Conservation (phyloP, 768 basidiomycete genomes). For the Tephrocybe sp. region DNA sequence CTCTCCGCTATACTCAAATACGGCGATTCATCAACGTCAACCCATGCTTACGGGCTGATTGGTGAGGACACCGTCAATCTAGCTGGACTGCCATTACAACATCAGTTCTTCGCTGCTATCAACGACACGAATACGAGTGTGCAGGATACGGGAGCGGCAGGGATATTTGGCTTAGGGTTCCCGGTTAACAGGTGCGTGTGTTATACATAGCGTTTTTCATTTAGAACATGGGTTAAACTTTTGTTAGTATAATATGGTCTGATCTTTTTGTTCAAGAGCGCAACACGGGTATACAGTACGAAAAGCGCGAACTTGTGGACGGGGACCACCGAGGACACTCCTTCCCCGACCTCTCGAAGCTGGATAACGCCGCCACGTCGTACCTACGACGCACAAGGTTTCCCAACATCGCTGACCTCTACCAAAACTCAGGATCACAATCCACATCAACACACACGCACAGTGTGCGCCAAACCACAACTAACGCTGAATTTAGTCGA, state of each 20-base stretch:
- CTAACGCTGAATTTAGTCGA: conserved; percentile 16
- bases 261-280: conserved; percentile 27
- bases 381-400: conserved; percentile 9
- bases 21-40: conserved; percentile 71
- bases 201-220: neutral
- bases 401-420: conserved; percentile 4
- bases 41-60: conserved; percentile 61
- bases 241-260: conserved; percentile 44
- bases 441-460: neutral
- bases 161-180: conserved; percentile 76
- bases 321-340: conserved; percentile 19
- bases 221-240: neutral
- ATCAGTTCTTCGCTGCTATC: conserved; percentile 66
- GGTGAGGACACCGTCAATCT: conserved; percentile 57
- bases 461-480: conserved; percentile 15
- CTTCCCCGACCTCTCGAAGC: conserved; percentile 27
- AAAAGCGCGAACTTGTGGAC: conserved; percentile 3
- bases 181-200: conserved; percentile 58
- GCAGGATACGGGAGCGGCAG: conserved; percentile 50
- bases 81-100: conserved; percentile 44
- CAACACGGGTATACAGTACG: neutral
- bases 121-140: conserved; percentile 68
- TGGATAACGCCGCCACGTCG: conserved; percentile 9
- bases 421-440: neutral
- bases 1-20: conserved; percentile 53